Evolutionary conservation across 2,329 filamentous ascomycete genomes (phyloP).

Genomic region (Cordyceps militaris): DNA sequence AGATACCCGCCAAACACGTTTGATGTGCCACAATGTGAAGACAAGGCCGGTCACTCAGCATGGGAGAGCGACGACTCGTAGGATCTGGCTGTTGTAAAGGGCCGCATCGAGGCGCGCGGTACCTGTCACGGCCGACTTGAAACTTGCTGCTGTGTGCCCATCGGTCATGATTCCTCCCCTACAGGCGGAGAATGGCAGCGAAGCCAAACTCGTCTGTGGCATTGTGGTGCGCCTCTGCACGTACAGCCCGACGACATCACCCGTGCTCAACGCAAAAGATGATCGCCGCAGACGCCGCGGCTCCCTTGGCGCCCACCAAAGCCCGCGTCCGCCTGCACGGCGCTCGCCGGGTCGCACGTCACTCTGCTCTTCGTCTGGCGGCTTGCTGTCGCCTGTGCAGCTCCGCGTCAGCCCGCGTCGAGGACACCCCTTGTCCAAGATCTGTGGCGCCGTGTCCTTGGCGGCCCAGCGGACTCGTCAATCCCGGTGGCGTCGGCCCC

Average conservation of each 20-base stretch:
- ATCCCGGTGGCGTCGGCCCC: neutral
- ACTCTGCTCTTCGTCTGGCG: neutral
- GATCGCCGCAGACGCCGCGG: neutral
- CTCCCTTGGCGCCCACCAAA: neutral
- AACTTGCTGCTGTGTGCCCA: neutral
- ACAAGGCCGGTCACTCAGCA: neutral
- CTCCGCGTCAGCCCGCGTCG: neutral
- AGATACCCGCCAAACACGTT: conserved; percentile 10
- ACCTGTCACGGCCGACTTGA: neutral
- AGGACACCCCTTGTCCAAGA: neutral
- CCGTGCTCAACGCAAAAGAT: neutral
- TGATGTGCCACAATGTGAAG: neutral
- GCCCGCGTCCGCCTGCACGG: neutral
- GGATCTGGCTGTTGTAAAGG: neutral
- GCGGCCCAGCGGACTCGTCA: neutral
- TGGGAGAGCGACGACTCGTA: neutral
- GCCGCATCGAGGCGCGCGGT: neutral
- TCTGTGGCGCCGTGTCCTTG: neutral
- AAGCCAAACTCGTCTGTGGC: neutral
- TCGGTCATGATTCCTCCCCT: neutral
- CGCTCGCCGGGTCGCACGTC: neutral
- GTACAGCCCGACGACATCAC: neutral
- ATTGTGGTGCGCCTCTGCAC: neutral
- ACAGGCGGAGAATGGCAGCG: neutral
- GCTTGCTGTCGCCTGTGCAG: neutral